Conservation (phyloP, 495 filamentous ascomycete genomes). For the Apodospora peruviana region DNA sequence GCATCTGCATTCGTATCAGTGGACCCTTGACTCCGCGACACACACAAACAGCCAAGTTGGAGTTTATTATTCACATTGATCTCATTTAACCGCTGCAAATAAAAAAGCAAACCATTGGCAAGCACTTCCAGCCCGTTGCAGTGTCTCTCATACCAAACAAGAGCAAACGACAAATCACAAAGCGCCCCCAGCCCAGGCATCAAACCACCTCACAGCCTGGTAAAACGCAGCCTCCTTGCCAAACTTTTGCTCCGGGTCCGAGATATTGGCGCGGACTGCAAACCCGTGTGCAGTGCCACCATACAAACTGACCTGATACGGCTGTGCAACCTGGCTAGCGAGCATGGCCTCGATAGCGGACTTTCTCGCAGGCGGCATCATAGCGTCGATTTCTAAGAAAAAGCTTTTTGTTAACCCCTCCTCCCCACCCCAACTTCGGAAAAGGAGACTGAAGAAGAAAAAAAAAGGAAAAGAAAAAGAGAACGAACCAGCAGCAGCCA, state of each 20-base stretch:
- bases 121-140: not conserved
- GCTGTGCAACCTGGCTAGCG: conserved; percentile 19
- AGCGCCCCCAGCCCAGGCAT: conserved; percentile 18
- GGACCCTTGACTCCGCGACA: too few relatives aligned
- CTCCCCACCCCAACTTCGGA: too few relatives aligned
- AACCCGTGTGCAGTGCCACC: conserved; percentile 66
- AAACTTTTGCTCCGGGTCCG: conserved; percentile 53
- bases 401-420: not conserved
- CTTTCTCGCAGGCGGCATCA: conserved; percentile 59
- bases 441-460: not conserved
- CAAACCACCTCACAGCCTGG: conserved; percentile 66
- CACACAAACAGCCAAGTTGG: too few relatives aligned
- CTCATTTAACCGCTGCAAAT: not conserved
- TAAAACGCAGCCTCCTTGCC: conserved; percentile 70
- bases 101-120: not conserved
- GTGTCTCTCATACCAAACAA: not conserved
- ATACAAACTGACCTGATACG: conserved; percentile 65
- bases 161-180: not conserved
- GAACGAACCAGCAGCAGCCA: conserved; percentile 54
- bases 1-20: too few relatives aligned
- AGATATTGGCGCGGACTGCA: conserved; percentile 56
- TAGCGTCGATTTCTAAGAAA: conserved; percentile 56
- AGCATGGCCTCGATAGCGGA: conserved; percentile 45
- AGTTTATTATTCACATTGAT: too few relatives aligned
- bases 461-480: not conserved